Evolutionary conservation across 1,284 basidiomycete genomes (phyloP), one percentile per base, ranked within the genome.

Genomic region (Apiotrichum brassicae): DNA sequence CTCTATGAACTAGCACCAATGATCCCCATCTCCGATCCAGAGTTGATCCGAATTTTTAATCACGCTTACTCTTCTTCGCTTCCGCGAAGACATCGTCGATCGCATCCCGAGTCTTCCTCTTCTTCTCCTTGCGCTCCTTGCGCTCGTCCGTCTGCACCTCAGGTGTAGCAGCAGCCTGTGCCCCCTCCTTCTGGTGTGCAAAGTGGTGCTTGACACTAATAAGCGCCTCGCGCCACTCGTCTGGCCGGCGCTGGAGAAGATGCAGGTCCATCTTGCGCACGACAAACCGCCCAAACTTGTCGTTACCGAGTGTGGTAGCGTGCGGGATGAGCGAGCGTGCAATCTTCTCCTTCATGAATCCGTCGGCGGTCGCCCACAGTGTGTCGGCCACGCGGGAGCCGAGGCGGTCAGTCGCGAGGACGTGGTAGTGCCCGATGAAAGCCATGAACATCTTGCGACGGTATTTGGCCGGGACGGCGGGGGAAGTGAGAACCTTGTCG

Each of bases 281-380:
- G 61, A 95, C 89, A 76, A 83, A 94, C 66, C 87, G 88, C 33
- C 90, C 92, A 61, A 83, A 94, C 63, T 79, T 83, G 2, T 86
- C 88, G 6, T 78, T 82, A 1, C 82, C 80, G 19, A 97, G 79
- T 18, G 76, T 75, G 23, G 81, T 79, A 56, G 90, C 85, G 49
- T 87, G 79, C 1, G 79, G 74, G 23, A 89, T 74, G 11, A 94
- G 74, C 12, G 85, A 85, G 14, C 81, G 81, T 1, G 86, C 90
- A 44, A 97, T 88, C 72, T 92, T 93, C 74, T 94, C 90, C 76
- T 86, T 91, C 59, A 94, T 78, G 73, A 86, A 95, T 1, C 88
- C 85, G 73, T 97, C 93, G 14, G 87, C 84, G 51, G 81, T 82
- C 1, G 79, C 81, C 87, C 89, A 97, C 59, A 85, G 86, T 22